Evolutionary conservation across 2,329 filamentous ascomycete species (phyloP).

Genomic region (Ophiognomonia clavigignenti-juglandacearum): DNA sequence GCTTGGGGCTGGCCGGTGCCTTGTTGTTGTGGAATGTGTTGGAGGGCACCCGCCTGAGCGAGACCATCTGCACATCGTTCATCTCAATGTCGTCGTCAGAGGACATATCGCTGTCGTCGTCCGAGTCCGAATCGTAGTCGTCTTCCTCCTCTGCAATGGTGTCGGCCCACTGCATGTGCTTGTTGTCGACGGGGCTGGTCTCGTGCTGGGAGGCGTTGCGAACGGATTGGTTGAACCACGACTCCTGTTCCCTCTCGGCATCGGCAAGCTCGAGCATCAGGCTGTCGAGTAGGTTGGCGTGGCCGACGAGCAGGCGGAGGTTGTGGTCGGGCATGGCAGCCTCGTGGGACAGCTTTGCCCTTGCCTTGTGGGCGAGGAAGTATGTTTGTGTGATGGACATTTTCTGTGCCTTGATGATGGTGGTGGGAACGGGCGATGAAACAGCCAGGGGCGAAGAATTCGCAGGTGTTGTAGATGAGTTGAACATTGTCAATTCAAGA

Average conservation of each 20-base stretch:
- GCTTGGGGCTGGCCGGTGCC: conserved; percentile 31
- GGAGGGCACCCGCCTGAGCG: conserved; percentile 42
- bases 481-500: conserved; percentile 29
- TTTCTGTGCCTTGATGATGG: conserved; percentile 62
- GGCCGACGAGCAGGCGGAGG: conserved; percentile 89
- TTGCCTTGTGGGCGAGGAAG: conserved; percentile 94
- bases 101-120: conserved; percentile 33
- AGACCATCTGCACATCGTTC: conserved; percentile 46
- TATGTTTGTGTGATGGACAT: conserved; percentile 99
- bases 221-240: conserved; percentile 96
- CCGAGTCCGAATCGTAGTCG: conserved; percentile 47
- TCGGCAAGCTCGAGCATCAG: conserved; percentile 88
- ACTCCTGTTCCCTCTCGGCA: conserved; percentile 91
- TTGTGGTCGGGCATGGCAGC: conserved; percentile 89
- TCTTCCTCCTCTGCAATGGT: conserved; percentile 67
- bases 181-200: conserved; percentile 19
- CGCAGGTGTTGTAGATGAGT: conserved; percentile 18
- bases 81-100: conserved; percentile 53
- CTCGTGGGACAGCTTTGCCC: conserved; percentile 91
- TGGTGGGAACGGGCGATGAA: conserved; percentile 35
- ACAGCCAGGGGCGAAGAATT: conserved; percentile 22
- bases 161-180: conserved; percentile 86
- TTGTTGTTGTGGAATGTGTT: conserved; percentile 31
- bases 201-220: conserved; percentile 57
- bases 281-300: conserved; percentile 95